Evolutionary conservation across 148 eudicot species (phyloP).

Genomic region (Amaranthus cruentus): DNA sequence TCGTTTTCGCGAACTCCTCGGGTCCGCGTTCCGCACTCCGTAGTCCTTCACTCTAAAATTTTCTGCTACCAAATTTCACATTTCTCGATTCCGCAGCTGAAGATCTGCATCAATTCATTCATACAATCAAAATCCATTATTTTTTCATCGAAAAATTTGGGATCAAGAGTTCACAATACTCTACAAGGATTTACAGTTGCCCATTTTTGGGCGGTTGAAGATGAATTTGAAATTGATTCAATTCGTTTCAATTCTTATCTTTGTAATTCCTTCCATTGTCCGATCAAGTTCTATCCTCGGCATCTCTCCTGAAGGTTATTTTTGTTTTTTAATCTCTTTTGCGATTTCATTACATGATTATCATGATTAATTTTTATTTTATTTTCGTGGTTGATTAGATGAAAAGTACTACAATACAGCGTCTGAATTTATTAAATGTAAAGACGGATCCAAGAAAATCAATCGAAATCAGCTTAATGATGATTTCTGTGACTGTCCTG

Average conservation of each 20-base stretch:
- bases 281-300: conserved; percentile 51
- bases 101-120: too few species aligned
- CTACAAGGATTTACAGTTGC: not conserved
- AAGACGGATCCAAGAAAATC: conserved; percentile 84
- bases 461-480: conserved; percentile 64
- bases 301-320: conserved; percentile 50
- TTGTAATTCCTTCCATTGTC: conserved; percentile 14
- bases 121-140: not conserved
- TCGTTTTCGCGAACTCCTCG: not conserved
- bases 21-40: not conserved
- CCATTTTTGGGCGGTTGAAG: conserved; percentile 10
- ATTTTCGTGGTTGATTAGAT: conserved; percentile 37
- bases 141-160: not conserved
- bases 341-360: not conserved
- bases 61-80: not conserved
- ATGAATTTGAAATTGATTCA: conserved; percentile 20
- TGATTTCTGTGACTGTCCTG: conserved; percentile 86
- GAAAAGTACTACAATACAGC: conserved; percentile 44
- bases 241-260: conserved; percentile 3
- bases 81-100: not conserved
- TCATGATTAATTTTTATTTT: not conserved
- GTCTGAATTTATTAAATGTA: conserved; percentile 55
- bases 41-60: not conserved
- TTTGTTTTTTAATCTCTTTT: not conserved
- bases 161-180: not conserved